These are phyloP conservation scores for Neurospora intermedia DNA, from an alignment of 495 filamentous ascomycete genomes.

Conservation along the genomic window DNA sequence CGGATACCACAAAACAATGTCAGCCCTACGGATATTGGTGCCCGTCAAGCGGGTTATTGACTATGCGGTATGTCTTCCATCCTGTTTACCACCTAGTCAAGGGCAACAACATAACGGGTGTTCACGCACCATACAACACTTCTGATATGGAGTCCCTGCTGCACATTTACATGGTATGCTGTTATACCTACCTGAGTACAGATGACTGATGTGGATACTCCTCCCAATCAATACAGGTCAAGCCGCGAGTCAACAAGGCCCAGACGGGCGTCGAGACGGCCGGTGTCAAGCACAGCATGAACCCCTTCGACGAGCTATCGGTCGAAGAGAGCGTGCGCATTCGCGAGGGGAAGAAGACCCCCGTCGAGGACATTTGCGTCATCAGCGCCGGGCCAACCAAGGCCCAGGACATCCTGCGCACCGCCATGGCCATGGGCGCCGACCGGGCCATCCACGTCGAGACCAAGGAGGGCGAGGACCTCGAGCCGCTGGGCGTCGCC, in stretches of 20 bases:
- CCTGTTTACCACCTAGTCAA: not conserved
- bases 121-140: not conserved
- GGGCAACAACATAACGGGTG: not conserved
- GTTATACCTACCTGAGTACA: not conserved
- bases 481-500: constrained; percentile 87
- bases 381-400: constrained; percentile 82
- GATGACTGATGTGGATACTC: not conserved
- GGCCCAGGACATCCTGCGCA: constrained; percentile 75
- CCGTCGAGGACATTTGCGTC: constrained; percentile 82
- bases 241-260: constrained; percentile 94
- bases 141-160: constrained; percentile 6
- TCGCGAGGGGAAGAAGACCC: constrained; percentile 62
- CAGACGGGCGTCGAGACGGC: constrained; percentile 85
- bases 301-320: constrained; percentile 97
- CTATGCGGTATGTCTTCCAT: constrained; percentile 65
- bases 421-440: constrained; percentile 97
- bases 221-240: constrained; percentile 53
- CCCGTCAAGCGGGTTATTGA: constrained; percentile 98
- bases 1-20: constrained; percentile 41
- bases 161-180: not conserved
- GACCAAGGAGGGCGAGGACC: constrained; percentile 47
- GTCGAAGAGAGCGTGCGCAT: constrained; percentile 92
- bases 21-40: constrained; percentile 81
- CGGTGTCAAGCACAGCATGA: constrained; percentile 93
- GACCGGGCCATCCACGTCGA: constrained; percentile 84